Evolutionary conservation across 139 green algal genomes (phyloP).

Genomic region (Diplosphaera chodatii): DNA sequence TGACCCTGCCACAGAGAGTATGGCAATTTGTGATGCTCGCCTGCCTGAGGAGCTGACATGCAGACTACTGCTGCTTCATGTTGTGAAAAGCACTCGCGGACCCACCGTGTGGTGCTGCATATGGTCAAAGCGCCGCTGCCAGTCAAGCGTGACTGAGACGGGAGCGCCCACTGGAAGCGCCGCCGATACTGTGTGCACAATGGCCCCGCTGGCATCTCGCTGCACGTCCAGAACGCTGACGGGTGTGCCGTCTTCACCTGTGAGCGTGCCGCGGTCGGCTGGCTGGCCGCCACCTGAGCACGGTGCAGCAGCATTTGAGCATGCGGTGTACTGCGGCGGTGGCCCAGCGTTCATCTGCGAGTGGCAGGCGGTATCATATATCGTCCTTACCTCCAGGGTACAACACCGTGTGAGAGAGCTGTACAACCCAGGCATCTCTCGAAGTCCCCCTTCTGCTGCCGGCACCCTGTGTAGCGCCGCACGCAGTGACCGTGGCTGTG

Average conservation of each 20-base stretch:
- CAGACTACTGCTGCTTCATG: no score
- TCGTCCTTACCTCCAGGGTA: neutral
- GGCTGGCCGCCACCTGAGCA: neutral
- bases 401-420: neutral
- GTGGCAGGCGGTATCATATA: no score
- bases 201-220: neutral
- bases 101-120: conserved; percentile 20
- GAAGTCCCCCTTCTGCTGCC: neutral
- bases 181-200: conserved; percentile 2
- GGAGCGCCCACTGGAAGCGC: neutral
- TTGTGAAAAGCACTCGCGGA: no score
- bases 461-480: no score
- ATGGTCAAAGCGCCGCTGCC: conserved; percentile 11
- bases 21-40: no score
- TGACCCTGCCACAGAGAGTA: conserved; percentile 1
- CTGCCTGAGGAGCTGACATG: no score
- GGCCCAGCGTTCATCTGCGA: no score
- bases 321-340: no score
- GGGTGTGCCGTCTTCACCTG: neutral
- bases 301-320: no score
- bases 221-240: conserved; percentile 3
- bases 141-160: conserved; percentile 7
- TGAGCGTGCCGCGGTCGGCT: neutral
- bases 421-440: neutral
- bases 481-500: neutral